Evolutionary conservation across 352 stramenopile species (phyloP), one percentile per base, ranked within the genome.

Genomic region (Phytopythium vexans): DNA sequence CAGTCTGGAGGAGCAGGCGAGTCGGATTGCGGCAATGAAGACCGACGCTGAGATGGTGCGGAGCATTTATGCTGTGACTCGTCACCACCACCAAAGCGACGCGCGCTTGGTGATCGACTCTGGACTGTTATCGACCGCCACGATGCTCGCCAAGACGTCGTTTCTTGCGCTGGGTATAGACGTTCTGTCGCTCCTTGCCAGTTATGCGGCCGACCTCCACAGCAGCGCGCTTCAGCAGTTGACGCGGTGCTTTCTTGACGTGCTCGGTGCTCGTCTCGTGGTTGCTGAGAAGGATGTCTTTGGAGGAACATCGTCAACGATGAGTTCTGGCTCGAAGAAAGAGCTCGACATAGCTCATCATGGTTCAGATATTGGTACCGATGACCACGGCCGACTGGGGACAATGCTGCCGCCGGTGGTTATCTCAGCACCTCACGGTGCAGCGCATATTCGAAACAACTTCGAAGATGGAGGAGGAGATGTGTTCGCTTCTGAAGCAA

Each of bases 161-260:
- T 95, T 92, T 52, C 71, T 88, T n/a, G 60, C 56, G 3, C 86
- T 91, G 64, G 85, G 83, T 8, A 61, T 92, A 14, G 71, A 93
- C 42, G 52, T 92, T 8, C 38, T 95, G 6, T 72, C 86, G 15
- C 59, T 92, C 16, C 59, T 95, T 36, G 66, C 79, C 33, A 87
- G 75, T 53, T 92, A 91, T 40, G 66, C 80, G 16, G 44, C 53
- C 10, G 64, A 87, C 12, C 37, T 93, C 6, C 70, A 64, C 9
- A 49, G 49, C 6, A 64, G 66, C 8, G 65, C 71, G 5, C 63
- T 74, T 8, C 70, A 77, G 49, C 74, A 91, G 21, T 53, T 93
- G 6, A 75, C 83, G 27, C 72, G 79, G 36, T 93, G 83, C 45
- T 57, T 90, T 31, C 56, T 89, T n/a, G 72, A 76, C 4, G 57